A percentile compares a stretch with the other conserved stretches of the same genome.
These are phyloP conservation scores for Fragaria vesca DNA, from an alignment of 306 rosid species.

Conservation along the genomic window DNA sequence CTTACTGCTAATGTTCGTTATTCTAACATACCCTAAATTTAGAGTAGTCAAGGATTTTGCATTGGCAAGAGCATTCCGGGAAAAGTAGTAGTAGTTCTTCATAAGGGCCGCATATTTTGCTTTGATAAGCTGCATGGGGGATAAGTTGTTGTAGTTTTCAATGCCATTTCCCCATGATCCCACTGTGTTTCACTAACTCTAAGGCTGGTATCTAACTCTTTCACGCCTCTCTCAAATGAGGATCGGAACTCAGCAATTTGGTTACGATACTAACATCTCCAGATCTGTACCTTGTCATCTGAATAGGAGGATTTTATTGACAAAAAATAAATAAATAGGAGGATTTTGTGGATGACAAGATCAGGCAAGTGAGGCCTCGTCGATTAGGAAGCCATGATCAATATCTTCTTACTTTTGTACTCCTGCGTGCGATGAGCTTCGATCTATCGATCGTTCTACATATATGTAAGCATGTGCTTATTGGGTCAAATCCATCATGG, in stretches of 20 bases:
- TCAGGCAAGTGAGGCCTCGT: too few species aligned
- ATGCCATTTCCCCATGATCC: neutral
- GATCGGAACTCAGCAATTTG: neutral
- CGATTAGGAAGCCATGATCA: too few species aligned
- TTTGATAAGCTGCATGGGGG: neutral
- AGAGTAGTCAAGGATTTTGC: neutral
- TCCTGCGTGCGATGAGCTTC: too few species aligned
- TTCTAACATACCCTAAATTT: neutral
- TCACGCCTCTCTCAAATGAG: neutral
- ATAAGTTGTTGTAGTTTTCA: neutral
- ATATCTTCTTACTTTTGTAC: too few species aligned
- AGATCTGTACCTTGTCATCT: neutral
- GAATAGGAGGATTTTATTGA: neutral
- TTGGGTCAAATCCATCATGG: too few species aligned
- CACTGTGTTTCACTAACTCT: neutral
- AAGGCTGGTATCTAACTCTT: neutral
- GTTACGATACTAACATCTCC: neutral
- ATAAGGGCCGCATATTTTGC: neutral
- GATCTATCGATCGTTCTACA: too few species aligned
- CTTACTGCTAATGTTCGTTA: neutral
- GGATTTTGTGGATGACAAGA: too few species aligned
- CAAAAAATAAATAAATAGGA: too few species aligned
- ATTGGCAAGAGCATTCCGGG: neutral
- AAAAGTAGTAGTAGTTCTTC: neutral
- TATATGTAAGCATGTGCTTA: too few species aligned